Conservation (phyloP, 2,329 filamentous ascomycete genomes). For the Fusarium sp. region DNA sequence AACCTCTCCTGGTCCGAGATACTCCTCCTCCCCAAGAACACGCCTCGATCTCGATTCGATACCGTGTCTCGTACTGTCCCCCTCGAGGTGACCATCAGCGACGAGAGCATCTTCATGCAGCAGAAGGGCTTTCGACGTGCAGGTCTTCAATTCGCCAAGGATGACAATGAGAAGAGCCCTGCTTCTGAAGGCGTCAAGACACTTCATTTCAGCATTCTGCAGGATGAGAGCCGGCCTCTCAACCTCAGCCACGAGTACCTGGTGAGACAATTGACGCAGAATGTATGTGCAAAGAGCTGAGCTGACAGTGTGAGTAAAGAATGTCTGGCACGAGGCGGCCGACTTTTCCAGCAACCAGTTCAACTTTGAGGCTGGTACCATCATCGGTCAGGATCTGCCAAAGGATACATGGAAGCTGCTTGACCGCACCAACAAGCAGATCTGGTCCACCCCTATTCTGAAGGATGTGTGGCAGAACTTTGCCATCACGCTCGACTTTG, state of each 20-base stretch:
- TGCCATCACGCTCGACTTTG: conserved; percentile 67
- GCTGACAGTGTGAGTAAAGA: conserved; percentile 17
- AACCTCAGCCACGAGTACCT: conserved; percentile 72
- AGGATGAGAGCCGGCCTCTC: conserved; percentile 61
- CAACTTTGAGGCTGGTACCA: conserved; percentile 65
- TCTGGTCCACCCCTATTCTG: conserved; percentile 64
- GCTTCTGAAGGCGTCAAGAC: conserved; percentile 66
- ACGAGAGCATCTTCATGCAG: conserved; percentile 68
- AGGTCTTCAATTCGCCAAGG: conserved; percentile 34
- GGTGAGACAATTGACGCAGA: conserved; percentile 41
- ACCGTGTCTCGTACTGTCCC: conserved; percentile 55
- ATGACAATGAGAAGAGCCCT: conserved; percentile 59
- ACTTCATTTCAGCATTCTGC: conserved; percentile 68
- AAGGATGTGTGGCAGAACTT: conserved; percentile 69
- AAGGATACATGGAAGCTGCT: conserved; percentile 58
- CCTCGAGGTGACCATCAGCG: conserved; percentile 65
- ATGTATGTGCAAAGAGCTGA: accelerated
- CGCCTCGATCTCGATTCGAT: conserved; percentile 49
- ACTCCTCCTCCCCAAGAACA: conserved; percentile 54
- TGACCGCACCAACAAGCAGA: conserved; percentile 58
- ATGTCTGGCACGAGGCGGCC: conserved; percentile 58
- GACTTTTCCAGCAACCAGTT: conserved; percentile 63
- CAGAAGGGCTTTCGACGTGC: conserved; percentile 71
- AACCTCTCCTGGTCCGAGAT: conserved; percentile 62
- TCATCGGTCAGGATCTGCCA: conserved; percentile 53